Conservation (phyloP, 768 basidiomycete genomes). For the Suillus occidentalis region DNA sequence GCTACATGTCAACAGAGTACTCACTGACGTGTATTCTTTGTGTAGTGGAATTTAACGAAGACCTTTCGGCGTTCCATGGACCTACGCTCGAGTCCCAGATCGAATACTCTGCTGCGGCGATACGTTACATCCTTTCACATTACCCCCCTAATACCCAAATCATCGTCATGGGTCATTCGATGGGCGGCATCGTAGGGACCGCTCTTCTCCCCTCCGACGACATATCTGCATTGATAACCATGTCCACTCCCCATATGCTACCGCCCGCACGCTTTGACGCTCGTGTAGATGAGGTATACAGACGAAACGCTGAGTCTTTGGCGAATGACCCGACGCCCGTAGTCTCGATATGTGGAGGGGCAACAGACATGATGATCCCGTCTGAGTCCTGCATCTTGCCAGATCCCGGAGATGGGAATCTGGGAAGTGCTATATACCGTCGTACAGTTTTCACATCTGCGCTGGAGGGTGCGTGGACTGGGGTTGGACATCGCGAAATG, state of each 20-base stretch:
- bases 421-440: slow-evolving; percentile 37
- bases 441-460: slow-evolving; percentile 81
- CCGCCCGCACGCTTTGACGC: slow-evolving; percentile 88
- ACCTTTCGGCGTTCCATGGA: slow-evolving; percentile 93
- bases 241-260: slow-evolving; percentile 89
- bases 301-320: slow-evolving; percentile 41
- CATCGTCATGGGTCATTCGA: slow-evolving; percentile 89
- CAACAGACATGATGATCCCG: slow-evolving; percentile 87
- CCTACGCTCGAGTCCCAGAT: slow-evolving; percentile 84
- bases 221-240: slow-evolving; percentile 85
- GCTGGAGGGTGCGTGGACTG: slow-evolving; percentile 91
- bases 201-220: slow-evolving; percentile 67
- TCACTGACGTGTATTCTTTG: neutral
- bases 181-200: slow-evolving; percentile 93
- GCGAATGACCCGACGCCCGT: slow-evolving; percentile 57
- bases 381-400: slow-evolving; percentile 84
- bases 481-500: slow-evolving; percentile 94
- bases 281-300: slow-evolving; percentile 76
- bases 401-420: slow-evolving; percentile 6
- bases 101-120: slow-evolving; percentile 65
- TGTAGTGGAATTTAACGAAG: slow-evolving; percentile 94
- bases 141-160: slow-evolving; percentile 68
- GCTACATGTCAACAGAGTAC: slow-evolving; percentile 2
- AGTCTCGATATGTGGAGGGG: slow-evolving; percentile 87
- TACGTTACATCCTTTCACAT: slow-evolving; percentile 75